Conservation (phyloP, 1,284 basidiomycete genomes). For the Apiotrichum porosum region DNA sequence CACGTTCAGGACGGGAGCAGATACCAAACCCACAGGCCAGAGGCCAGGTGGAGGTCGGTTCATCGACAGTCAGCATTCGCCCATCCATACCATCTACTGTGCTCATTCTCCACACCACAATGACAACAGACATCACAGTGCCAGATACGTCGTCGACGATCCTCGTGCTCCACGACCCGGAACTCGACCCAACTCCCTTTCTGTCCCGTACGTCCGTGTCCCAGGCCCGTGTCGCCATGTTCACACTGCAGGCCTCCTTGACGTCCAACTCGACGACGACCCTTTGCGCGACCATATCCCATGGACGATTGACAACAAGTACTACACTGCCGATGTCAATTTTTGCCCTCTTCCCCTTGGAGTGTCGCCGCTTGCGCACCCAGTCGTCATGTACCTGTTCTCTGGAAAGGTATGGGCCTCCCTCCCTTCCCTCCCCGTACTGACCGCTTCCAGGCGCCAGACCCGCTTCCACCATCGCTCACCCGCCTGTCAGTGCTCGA, state of each 20-base stretch:
- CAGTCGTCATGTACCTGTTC: conserved; percentile 28
- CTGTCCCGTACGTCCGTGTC: conserved; percentile 18
- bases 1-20: too few species aligned
- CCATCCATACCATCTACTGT: too few species aligned
- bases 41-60: too few species aligned
- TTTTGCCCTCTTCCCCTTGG: conserved; percentile 53
- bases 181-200: conserved; percentile 22
- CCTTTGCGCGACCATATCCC: conserved; percentile 47
- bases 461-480: conserved; percentile 24
- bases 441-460: conserved; percentile 20
- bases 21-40: too few species aligned
- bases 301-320: conserved; percentile 77
- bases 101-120: too few species aligned
- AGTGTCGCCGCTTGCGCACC: conserved; percentile 33
- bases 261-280: background rate
- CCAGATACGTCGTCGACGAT: conserved; percentile 18
- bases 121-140: background rate
- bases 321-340: conserved; percentile 72
- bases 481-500: conserved; percentile 25
- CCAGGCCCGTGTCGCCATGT: background rate
- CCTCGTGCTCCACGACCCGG: conserved; percentile 22
- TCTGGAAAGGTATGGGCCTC: conserved; percentile 4
- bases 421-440: too few species aligned
- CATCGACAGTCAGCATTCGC: too few species aligned
- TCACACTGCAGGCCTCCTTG: background rate